Evolutionary conservation across 768 basidiomycete species (phyloP), one percentile per base, ranked within the genome.

Genomic region (Lactarius hatsudake): DNA sequence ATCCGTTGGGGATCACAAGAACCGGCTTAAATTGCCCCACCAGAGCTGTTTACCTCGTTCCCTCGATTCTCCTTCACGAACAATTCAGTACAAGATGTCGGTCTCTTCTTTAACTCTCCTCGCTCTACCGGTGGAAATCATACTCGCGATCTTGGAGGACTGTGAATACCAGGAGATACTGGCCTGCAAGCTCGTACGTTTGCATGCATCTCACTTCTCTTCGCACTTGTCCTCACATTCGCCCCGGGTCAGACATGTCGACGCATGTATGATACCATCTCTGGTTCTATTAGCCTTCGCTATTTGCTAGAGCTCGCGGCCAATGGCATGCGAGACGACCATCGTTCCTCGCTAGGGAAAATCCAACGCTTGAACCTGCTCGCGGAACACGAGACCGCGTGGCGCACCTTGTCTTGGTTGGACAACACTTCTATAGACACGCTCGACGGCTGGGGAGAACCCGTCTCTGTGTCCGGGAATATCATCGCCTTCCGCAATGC

Each of bases 271-370:
- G 59, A 26, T 30, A 34, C 54, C 32, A 56, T 61, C 23, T 54
- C 59, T 17, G 12, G 59, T 2, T 65, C 65, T 15, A 56, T 61
- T 17, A 61, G 59, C 30, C 53, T 65, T 30, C 54, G 54, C 18
- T 65, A 61, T 43, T 23, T 32, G 40, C 59, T 65, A 5, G 64
- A 54, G 30, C 64, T 65, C 53, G 59, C 40, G 5, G 64, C 64
- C 59, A 61, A 26, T 54, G 64, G 64, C 26, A 61, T 65, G 64
- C 59, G 38, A 10, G 32, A 34, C 15, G 30, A 59, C 30, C 12
- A n/a, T 23, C 38, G 20, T 61, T 43, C 30, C 13, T 26, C 40
- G 5, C 40, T 65, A 15, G 64, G 64, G n/a, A 55, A 61, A 56
- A 12, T n/a, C 2, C 59, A 65, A 17, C 40, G 64, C 53, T 10